Percentiles rank a stretch among this genome's conserved stretches.
Conservation (phyloP, 768 basidiomycete species). For the Kwoniella sp. region DNA sequence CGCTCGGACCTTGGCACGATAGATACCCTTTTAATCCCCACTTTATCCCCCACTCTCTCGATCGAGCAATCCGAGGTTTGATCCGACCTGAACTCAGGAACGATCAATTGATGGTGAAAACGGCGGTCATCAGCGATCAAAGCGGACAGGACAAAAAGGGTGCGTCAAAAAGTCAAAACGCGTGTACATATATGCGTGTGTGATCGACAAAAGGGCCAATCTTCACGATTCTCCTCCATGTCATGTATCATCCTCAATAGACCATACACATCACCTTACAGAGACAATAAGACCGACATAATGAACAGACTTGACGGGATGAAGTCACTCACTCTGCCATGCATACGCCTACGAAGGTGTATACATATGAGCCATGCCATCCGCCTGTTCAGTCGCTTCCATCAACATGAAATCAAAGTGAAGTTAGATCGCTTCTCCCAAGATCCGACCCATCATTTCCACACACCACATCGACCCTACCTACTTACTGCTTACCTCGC, state of each 20-base stretch:
- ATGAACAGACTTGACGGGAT: no score
- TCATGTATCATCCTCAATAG: not conserved
- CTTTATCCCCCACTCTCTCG: no score
- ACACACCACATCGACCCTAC: constrained; percentile 7
- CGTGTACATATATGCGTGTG: not conserved
- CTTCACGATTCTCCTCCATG: not conserved
- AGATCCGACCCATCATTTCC: constrained; percentile 8
- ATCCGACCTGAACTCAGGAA: not conserved
- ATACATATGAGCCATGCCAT: not conserved
- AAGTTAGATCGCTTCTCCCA: not conserved
- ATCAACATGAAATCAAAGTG: no score
- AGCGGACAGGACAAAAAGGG: not conserved
- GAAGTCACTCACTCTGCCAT: not conserved
- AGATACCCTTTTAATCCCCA: no score
- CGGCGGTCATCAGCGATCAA: constrained; percentile 1
- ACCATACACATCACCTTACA: not conserved
- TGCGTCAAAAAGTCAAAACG: not conserved
- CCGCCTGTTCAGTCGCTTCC: no score
- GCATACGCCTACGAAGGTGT: not conserved
- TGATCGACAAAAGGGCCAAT: constrained; percentile 6
- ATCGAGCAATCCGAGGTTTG: no score
- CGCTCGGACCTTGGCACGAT: not conserved
- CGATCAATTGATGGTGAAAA: not conserved
- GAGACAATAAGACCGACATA: not conserved
- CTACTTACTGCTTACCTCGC: not conserved